Percentiles rank a stretch among this genome's conserved stretches.
phyloP scores from a whole-genome alignment of 129 eudicot species.

The Artemisia tridentata region DNA sequence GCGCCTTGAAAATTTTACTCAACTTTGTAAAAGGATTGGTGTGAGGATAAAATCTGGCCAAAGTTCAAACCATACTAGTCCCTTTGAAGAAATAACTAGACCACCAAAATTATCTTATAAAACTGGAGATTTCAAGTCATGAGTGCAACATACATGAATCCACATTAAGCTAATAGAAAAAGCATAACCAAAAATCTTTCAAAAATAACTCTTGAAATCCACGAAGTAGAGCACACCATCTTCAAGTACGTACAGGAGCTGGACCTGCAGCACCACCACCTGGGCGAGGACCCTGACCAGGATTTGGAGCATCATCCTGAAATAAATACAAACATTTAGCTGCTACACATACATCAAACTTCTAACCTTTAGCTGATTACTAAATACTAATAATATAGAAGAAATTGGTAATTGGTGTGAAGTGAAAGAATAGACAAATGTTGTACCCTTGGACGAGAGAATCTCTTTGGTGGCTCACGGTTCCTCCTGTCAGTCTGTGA shows the following conservation, averaged over 20 bases:
- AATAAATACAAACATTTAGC: constrained; percentile 5
- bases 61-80: too few species aligned
- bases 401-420: too few species aligned
- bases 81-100: too few species aligned
- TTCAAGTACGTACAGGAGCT: constrained; percentile 42
- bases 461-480: constrained; percentile 90
- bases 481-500: constrained; percentile 68
- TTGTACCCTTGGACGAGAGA: constrained; percentile 72
- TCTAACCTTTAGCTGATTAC: neutral
- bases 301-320: constrained; percentile 66
- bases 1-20: too few species aligned
- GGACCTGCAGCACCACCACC: constrained; percentile 64
- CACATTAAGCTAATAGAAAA: constrained; percentile 3
- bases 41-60: too few species aligned
- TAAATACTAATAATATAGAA: neutral
- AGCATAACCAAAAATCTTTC: constrained; percentile 9
- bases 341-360: too few species aligned
- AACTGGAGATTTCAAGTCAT: neutral
- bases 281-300: constrained; percentile 56
- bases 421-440: neutral
- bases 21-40: too few species aligned
- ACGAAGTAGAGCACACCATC: neutral
- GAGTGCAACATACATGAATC: neutral
- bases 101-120: neutral
- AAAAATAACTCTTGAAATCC: constrained; percentile 12